phyloP scores from a whole-genome alignment of 208 protist genomes.

The Trypanosoma vivax region DNA sequence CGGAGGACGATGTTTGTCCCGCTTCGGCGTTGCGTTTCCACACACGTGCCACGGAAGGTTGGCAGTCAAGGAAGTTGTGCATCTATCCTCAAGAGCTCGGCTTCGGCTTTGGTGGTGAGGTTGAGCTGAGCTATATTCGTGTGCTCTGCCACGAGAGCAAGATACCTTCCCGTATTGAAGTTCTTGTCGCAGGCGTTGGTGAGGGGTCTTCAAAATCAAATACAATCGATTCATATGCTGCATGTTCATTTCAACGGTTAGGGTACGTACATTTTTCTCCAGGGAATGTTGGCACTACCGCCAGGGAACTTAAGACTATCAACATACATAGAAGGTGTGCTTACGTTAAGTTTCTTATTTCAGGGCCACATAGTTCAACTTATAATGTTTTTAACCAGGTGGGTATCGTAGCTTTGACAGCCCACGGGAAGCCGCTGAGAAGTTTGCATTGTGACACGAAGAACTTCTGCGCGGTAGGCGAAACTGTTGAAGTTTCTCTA shows the following conservation, averaged over 20 bases:
- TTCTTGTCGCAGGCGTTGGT: conserved; percentile 56
- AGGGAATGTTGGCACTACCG: conserved; percentile 48
- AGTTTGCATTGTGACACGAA: conserved; percentile 20
- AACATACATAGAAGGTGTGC: conserved; percentile 48
- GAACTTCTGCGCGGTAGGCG: conserved; percentile 40
- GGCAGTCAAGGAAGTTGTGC: conserved; percentile 79
- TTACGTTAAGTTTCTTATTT: conserved; percentile 84
- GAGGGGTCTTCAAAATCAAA: conserved; percentile 45
- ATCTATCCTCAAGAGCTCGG: conserved; percentile 85
- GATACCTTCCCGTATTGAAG: conserved; percentile 76
- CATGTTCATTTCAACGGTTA: conserved; percentile 54
- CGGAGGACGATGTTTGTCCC: conserved; percentile 63
- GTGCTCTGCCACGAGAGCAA: conserved; percentile 81
- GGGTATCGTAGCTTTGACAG: conserved; percentile 68
- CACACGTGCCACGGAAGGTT: conserved; percentile 49
- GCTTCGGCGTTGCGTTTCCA: conserved; percentile 48
- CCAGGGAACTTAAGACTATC: conserved; percentile 87
- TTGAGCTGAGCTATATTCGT: conserved; percentile 58
- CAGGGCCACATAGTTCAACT: conserved; percentile 56
- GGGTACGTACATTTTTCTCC: conserved; percentile 73
- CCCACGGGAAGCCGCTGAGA: conserved; percentile 52
- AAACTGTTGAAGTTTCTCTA: conserved; percentile 43
- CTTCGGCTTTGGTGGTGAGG: conserved; percentile 83
- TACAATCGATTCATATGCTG: conserved; percentile 42
- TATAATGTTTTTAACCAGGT: conserved; percentile 89